A percentile compares a stretch with the other conserved stretches of the same genome.
Conservation (phyloP, 2,329 filamentous ascomycete genomes). For the Xylaria arbuscula region DNA sequence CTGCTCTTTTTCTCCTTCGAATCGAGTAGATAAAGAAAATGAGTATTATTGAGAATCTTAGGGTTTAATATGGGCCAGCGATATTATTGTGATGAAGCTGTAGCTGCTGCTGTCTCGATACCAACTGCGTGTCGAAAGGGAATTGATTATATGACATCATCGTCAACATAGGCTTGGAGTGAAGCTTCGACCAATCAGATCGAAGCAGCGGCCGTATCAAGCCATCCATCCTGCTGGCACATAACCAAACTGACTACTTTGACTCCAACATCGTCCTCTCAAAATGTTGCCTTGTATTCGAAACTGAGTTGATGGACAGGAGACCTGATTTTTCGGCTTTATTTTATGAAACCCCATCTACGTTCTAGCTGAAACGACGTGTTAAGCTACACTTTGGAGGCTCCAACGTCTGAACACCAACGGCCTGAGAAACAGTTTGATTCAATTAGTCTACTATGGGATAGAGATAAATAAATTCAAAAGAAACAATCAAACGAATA, state of each 20-base stretch:
- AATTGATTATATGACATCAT: slow-evolving; percentile 33
- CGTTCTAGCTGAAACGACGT: no score
- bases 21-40: not conserved
- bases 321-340: no score
- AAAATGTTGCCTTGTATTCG: not conserved
- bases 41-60: not conserved
- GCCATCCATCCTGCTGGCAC: not conserved
- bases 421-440: no score
- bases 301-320: no score
- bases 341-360: no score
- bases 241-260: not conserved
- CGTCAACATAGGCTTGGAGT: not conserved
- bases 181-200: slow-evolving; percentile 29
- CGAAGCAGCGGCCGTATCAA: slow-evolving; percentile 18
- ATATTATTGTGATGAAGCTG: not conserved
- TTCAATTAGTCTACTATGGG: no score
- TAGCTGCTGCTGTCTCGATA: slow-evolving; percentile 16
- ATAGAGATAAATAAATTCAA: no score
- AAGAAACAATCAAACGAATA: no score
- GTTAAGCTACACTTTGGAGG: no score
- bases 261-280: not conserved
- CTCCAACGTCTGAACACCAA: no score
- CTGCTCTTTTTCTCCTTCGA: not conserved
- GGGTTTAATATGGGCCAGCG: no score
- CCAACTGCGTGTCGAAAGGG: slow-evolving; percentile 14